Evolutionary conservation across 2,329 filamentous ascomycete species (phyloP), one percentile per base, ranked within the genome.

Genomic region (Hypocrella siamensis): DNA sequence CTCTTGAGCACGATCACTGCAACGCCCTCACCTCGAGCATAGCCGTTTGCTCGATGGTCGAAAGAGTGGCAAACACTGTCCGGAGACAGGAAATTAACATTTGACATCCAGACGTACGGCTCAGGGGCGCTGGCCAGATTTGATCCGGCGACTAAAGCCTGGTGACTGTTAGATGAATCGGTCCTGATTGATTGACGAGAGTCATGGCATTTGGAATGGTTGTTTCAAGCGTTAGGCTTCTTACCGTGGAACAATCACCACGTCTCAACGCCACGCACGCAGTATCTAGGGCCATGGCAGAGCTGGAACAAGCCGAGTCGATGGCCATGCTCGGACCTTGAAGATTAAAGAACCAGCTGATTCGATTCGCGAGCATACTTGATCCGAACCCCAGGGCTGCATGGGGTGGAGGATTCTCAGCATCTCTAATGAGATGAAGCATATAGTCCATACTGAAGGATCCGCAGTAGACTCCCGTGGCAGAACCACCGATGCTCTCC

Each of bases 21-120:
- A 48, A 42, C 2, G 44, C 58, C 63, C 35, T 67, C 63, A 2
- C 56, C 60, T 14, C 57, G 50, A 4, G 47, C 54, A 35, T 65
- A 67, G 0, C 63, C 64, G 31, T 59, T 50, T 0, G 56, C 63
- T 6, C 38, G 35, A 5, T 37, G 38, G 27, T 47, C 46, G 33
- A 56, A 58, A 0, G 51, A 47, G 19, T 51, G 46, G 35, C 51
- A 55, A 5, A 28, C 33, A 3, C 41, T 38, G 4, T 35, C 34
- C 2, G 38, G 30, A 1, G 43, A 44, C 10, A 19, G 15, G 14
- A 19, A 30, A 30, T 19, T 30, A 7, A 15, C 11, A 15, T 27
- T 27, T 8, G 3, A 30, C 28, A 17, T 22, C 21, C 12, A 22
- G 21, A 22, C 14, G 16, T 17, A 14, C 2, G 7, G 14, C 12